phyloP scores from a whole-genome alignment of 169 alveolate species.

The Perkinsus marinus region DNA sequence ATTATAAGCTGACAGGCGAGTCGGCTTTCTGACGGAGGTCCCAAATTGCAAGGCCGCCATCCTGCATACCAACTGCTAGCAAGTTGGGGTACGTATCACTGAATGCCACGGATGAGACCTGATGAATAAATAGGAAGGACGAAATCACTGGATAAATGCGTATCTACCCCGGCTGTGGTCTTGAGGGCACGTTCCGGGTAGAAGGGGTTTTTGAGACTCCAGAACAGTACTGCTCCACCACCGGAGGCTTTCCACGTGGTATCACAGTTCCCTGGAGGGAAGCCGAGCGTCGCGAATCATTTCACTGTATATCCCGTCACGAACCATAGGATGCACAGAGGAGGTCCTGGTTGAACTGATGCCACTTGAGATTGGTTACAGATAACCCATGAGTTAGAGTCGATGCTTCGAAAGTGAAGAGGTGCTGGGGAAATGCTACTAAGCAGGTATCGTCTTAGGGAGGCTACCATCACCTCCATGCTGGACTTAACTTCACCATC shows the following conservation, averaged over 20 bases:
- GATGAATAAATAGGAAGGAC: background rate
- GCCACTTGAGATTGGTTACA: background rate
- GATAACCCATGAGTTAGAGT: background rate
- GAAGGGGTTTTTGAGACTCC: slow-evolving; percentile 71
- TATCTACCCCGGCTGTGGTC: slow-evolving; percentile 34
- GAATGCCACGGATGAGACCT: slow-evolving; percentile 43
- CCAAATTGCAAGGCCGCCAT: slow-evolving; percentile 66
- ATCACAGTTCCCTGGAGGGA: slow-evolving; percentile 2
- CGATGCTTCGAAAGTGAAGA: background rate
- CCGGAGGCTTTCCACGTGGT: slow-evolving; percentile 3
- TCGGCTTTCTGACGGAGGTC: slow-evolving; percentile 53
- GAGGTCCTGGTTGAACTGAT: background rate
- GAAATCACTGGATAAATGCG: too few relatives aligned
- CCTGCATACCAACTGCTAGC: slow-evolving; percentile 66
- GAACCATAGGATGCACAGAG: background rate
- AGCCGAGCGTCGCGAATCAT: background rate
- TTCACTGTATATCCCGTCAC: background rate
- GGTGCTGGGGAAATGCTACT: background rate
- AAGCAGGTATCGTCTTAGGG: background rate
- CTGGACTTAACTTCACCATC: too few relatives aligned
- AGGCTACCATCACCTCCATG: too few relatives aligned
- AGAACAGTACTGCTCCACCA: slow-evolving; percentile 58
- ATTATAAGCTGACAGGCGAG: slow-evolving; percentile 49
- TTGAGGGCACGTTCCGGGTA: slow-evolving; percentile 64
- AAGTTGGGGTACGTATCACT: slow-evolving; percentile 59